Percentiles rank a stretch among this genome's conserved stretches.
These are phyloP conservation scores for Botrytis hyacinthi DNA, from an alignment of 2,329 filamentous ascomycete species.

Conservation along the genomic window DNA sequence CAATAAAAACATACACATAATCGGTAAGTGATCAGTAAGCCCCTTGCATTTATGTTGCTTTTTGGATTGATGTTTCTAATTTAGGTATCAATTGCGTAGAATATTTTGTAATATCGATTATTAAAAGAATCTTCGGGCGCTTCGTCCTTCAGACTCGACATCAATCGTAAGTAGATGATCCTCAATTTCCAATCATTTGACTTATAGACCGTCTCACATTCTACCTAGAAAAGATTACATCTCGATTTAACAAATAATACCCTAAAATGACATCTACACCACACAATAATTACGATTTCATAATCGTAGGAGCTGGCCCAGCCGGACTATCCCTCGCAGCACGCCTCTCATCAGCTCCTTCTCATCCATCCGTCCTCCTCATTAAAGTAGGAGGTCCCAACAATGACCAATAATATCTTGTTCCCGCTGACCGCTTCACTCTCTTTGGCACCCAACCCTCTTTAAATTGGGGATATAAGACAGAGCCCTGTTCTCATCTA, in stretches of 20 bases:
- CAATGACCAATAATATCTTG: constrained; percentile 46
- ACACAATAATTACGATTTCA: constrained; percentile 11
- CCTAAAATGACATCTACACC: neutral
- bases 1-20: neutral
- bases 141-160: neutral
- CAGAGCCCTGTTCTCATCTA: constrained; percentile 31
- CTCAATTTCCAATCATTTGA: neutral
- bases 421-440: constrained; percentile 55
- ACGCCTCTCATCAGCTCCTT: constrained; percentile 47
- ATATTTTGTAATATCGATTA: neutral
- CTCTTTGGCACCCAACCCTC: constrained; percentile 43
- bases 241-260: neutral
- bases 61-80: neutral
- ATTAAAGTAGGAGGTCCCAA: constrained; percentile 57
- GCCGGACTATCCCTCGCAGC: constrained; percentile 57
- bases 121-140: neutral
- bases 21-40: neutral
- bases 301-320: constrained; percentile 50
- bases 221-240: neutral
- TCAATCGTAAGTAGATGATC: neutral
- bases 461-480: constrained; percentile 35
- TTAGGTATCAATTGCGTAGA: neutral
- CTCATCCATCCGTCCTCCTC: constrained; percentile 54
- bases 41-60: neutral
- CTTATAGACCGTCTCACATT: neutral